Base-by-base conservation (phyloP, 2,329 filamentous ascomycete species). In the Claviceps africana region DNA sequence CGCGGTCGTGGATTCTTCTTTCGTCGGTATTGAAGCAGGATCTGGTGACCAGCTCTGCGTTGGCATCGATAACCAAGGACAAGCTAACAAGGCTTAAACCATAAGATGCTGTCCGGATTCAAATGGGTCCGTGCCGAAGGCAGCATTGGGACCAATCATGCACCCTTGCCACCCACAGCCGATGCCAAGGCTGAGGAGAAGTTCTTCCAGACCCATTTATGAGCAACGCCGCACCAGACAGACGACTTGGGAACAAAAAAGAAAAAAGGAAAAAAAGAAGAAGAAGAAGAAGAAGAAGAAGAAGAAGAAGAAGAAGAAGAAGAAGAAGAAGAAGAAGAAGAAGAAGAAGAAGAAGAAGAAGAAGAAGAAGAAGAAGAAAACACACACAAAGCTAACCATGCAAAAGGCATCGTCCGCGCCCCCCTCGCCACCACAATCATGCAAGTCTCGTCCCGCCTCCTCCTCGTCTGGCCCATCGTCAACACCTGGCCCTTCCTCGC, bases 381-480 rank as follows among this genome's bases (percentile, higher is more conserved):
- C 1, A 39, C 19, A 40, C 8, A 40, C 15, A 37, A 37, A 37
- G 31, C 31, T 33, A 33, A 33, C 37, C 4, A 39, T 39, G 9
- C 51, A 5, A 3, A 37, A 90, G 87, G 88, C 53, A 67, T 97
- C 62, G 91, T 98, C 50, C 82, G 91, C 62, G 84, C 91, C 1
- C 89, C 91, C 1, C 67, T 96, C 61, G 60, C 85, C 60, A 97
- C 93, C 5, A 97, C 93, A 6, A 68, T 79, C 39, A 89, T 95
- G 82, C 93, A 98, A 70, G 90, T 97, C 56, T 78, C 86, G 22
- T 88, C 82, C 53, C 88, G 93, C 50, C 79, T 95, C 61, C 79
- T 95, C 57, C 83, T 97, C 58, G 86, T 96, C 59, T 96, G 90
- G 88, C 83, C 79, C 59, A 77, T 97, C 56, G 82, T 88, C 62